These are phyloP conservation scores for Pseudognaphalium luteoalbum DNA, from an alignment of 129 eudicot species.

Conservation along the genomic window DNA sequence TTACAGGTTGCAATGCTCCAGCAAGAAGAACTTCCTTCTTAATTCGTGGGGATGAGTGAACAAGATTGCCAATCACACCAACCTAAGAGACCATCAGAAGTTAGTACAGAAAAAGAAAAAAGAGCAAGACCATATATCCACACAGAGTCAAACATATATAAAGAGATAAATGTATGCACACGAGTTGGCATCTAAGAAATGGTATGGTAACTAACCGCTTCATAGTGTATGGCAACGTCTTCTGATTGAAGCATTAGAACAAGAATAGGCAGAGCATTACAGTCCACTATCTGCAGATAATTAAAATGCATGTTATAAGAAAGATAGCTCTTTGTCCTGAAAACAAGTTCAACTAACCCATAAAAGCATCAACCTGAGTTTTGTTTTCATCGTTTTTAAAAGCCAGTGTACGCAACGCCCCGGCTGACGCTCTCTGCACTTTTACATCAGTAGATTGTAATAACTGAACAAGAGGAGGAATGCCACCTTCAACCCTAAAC, in stretches of 20 bases:
- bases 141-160: not conserved
- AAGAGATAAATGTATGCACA: slow-evolving; percentile 6
- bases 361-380: slow-evolving; percentile 55
- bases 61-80: slow-evolving; percentile 97
- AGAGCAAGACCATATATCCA: not conserved
- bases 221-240: slow-evolving; percentile 75
- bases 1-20: slow-evolving; percentile 99
- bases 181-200: slow-evolving; percentile 8
- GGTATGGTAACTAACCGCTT: slow-evolving; percentile 64
- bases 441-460: slow-evolving; percentile 67
- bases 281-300: slow-evolving; percentile 76
- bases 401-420: slow-evolving; percentile 82
- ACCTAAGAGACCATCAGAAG: slow-evolving; percentile 50
- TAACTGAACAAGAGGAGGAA: slow-evolving; percentile 93
- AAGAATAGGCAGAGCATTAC: slow-evolving; percentile 88
- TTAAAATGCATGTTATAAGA: not conserved
- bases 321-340: not conserved
- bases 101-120: slow-evolving; percentile 12
- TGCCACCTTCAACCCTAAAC: slow-evolving; percentile 85
- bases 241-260: slow-evolving; percentile 87
- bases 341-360: slow-evolving; percentile 1
- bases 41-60: slow-evolving; percentile 88
- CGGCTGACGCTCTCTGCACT: slow-evolving; percentile 96
- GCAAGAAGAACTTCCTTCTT: slow-evolving; percentile 93
- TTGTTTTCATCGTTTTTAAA: slow-evolving; percentile 86